phyloP scores from a whole-genome alignment of 192 early-diverging fungal species.

The Backusella circina region DNA sequence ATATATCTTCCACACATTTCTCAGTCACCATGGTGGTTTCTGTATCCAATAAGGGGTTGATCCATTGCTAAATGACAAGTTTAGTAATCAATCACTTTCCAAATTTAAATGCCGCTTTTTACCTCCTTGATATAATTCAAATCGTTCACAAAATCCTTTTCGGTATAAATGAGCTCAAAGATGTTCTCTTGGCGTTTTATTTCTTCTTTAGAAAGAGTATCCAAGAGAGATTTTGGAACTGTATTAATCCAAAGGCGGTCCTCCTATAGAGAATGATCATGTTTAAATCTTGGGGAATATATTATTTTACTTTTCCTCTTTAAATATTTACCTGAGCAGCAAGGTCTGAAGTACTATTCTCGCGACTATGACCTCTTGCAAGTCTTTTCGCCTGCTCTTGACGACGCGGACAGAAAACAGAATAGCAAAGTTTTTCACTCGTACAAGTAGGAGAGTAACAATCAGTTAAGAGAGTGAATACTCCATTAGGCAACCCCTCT shows the following conservation, averaged over 20 bases:
- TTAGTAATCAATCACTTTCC: background rate
- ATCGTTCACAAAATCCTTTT: conserved; percentile 90
- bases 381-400: conserved; percentile 58
- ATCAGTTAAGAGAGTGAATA: conserved; percentile 85
- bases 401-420: conserved; percentile 80
- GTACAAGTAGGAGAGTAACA: conserved; percentile 95
- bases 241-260: conserved; percentile 80
- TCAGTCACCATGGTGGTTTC: conserved; percentile 60
- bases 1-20: conserved; percentile 70
- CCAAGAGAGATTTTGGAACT: conserved; percentile 72
- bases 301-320: background rate
- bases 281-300: background rate
- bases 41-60: conserved; percentile 56
- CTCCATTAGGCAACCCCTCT: conserved; percentile 63
- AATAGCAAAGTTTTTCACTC: conserved; percentile 81
- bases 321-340: conserved; percentile 36
- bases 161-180: conserved; percentile 87
- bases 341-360: background rate
- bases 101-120: conserved; percentile 12
- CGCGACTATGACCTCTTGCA: conserved; percentile 1
- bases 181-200: conserved; percentile 90
- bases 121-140: conserved; percentile 77
- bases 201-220: conserved; percentile 69
- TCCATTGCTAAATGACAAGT: conserved; percentile 46
- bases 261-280: conserved; percentile 35